Percentiles rank a stretch among this genome's conserved stretches.
Conservation (phyloP, 352 stramenopile genomes). For the Phytophthora pistaciae region DNA sequence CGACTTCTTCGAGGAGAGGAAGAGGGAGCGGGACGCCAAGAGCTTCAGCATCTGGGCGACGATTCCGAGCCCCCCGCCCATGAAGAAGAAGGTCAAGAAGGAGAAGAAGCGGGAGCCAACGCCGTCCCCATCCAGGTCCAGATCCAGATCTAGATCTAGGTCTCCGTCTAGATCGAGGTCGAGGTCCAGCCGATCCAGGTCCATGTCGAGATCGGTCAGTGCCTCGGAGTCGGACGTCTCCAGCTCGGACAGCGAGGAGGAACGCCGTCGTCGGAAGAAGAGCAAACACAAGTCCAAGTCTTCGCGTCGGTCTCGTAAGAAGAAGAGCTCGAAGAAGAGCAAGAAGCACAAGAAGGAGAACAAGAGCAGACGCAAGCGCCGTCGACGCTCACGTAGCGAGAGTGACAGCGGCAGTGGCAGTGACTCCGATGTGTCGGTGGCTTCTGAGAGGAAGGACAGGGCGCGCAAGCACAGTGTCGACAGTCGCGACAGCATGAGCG, state of each 20-base stretch:
- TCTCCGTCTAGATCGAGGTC: conserved; percentile 11
- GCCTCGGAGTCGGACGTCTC: conserved; percentile 40
- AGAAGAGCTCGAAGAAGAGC: conserved; percentile 47
- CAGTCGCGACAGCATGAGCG: conserved; percentile 9
- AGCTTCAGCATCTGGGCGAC: conserved; percentile 78
- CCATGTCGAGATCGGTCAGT: conserved; percentile 25
- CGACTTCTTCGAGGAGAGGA: conserved; percentile 80
- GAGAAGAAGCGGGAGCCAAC: conserved; percentile 34
- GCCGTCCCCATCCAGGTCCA: conserved; percentile 18
- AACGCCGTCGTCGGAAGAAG: conserved; percentile 49
- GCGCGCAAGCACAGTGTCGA: conserved; percentile 21
- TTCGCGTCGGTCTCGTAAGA: conserved; percentile 46
- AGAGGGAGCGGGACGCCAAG: conserved; percentile 65
- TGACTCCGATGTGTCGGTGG: conserved; percentile 33
- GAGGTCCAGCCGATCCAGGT: conserved; percentile 4
- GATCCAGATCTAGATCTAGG: conserved; percentile 24
- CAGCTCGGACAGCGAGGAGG: conserved; percentile 37
- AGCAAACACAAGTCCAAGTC: conserved; percentile 46
- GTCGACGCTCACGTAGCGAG: conserved; percentile 33
- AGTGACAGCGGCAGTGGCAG: conserved; percentile 38
- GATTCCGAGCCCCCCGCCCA: conserved; percentile 74
- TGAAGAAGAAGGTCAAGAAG: conserved; percentile 61
- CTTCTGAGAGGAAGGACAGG: conserved; percentile 37
- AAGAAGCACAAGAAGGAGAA: conserved; percentile 48
- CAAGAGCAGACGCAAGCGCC: conserved; percentile 34